Percentiles rank a stretch among this genome's conserved stretches.
Evolutionary conservation across 805 yeast species (phyloP).

Genomic region (Wickerhamomyces sydowiorum): DNA sequence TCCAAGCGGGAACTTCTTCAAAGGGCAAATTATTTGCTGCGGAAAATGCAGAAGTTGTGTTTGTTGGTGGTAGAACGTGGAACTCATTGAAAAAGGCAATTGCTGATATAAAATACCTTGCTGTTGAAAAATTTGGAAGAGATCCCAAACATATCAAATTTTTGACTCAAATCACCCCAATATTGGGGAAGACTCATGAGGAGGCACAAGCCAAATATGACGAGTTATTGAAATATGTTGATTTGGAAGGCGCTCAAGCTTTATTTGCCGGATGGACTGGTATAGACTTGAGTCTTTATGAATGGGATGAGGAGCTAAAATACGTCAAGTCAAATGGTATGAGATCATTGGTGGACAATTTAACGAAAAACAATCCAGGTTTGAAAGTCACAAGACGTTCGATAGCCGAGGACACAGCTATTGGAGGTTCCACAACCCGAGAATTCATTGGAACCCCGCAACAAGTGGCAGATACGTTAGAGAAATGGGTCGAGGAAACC

Average conservation of each 20-base stretch:
- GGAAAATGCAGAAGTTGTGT: slow-evolving; percentile 32
- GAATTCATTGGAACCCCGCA: slow-evolving; percentile 28
- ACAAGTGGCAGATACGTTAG: slow-evolving; percentile 35
- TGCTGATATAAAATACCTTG: slow-evolving; percentile 26
- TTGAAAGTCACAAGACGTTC: slow-evolving; percentile 16
- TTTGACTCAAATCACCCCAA: slow-evolving; percentile 26
- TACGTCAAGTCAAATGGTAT: slow-evolving; percentile 25
- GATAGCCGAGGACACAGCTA: slow-evolving; percentile 20
- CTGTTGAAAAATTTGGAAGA: slow-evolving; percentile 26
- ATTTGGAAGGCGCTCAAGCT: slow-evolving; percentile 33
- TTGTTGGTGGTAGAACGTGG: slow-evolving; percentile 24
- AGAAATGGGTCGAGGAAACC: slow-evolving; percentile 33
- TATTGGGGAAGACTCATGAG: slow-evolving; percentile 32
- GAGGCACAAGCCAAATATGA: slow-evolving; percentile 30
- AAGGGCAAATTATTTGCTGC: slow-evolving; percentile 34
- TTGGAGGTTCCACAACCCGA: slow-evolving; percentile 22
- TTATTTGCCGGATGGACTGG: slow-evolving; percentile 38
- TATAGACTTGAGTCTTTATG: slow-evolving; percentile 29
- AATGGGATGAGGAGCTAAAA: slow-evolving; percentile 28
- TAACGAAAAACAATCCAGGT: slow-evolving; percentile 23
- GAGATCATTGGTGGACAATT: slow-evolving; percentile 22
- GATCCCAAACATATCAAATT: slow-evolving; percentile 29
- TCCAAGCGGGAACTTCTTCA: slow-evolving; percentile 35
- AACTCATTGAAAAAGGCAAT: slow-evolving; percentile 18
- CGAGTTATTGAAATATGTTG: slow-evolving; percentile 25